phyloP scores from a whole-genome alignment of 78 protist species.

The Dictyostelium intermedium region DNA sequence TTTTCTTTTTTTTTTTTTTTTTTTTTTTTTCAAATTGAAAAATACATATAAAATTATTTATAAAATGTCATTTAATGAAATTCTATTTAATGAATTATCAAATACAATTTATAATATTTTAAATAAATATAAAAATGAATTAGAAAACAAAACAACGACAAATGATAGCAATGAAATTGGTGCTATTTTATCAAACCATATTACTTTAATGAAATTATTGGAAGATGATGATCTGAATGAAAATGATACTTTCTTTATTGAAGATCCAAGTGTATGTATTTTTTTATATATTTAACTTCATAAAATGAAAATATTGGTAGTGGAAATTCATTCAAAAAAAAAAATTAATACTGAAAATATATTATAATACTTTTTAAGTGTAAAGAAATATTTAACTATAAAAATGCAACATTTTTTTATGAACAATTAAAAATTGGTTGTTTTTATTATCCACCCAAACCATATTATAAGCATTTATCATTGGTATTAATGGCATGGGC shows the following conservation, averaged over 20 bases:
- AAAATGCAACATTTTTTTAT: background rate
- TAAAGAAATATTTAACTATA: conserved; percentile 3
- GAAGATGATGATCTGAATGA: background rate
- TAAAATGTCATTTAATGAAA: background rate
- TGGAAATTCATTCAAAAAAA: background rate
- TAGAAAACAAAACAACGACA: background rate
- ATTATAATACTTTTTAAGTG: background rate
- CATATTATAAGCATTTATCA: conserved; percentile 61
- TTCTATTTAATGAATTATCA: background rate
- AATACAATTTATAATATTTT: background rate
- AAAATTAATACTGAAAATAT: background rate
- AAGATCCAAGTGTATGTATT: background rate
- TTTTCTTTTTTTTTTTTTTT: too few relatives aligned
- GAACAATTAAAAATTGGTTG: background rate
- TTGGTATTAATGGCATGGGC: conserved; percentile 19
- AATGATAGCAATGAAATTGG: background rate
- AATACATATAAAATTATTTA: too few relatives aligned
- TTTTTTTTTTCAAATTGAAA: too few relatives aligned
- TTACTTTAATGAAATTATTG: background rate
- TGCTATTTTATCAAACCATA: background rate
- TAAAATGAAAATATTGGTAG: too few relatives aligned
- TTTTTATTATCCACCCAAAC: conserved; percentile 58
- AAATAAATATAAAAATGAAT: background rate
- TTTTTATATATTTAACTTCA: too few relatives aligned
- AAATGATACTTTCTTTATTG: background rate